Evolutionary conservation across 1,284 basidiomycete species (phyloP).

Genomic region (Tilletia horrida): DNA sequence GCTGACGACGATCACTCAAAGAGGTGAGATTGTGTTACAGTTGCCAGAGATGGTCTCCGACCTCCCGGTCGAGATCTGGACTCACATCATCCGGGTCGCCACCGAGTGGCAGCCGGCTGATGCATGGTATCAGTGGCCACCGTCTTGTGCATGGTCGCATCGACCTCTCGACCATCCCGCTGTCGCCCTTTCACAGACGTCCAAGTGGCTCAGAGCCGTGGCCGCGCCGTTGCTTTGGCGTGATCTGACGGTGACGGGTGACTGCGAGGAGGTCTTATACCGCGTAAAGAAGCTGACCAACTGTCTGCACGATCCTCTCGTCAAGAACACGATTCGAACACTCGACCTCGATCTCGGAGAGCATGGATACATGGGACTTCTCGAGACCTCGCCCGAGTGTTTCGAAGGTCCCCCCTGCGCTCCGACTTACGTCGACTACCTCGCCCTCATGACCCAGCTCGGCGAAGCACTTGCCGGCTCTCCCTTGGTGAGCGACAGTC

Average conservation of each 20-base stretch:
- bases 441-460: neutral
- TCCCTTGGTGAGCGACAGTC: neutral
- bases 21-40: too few species aligned
- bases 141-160: neutral
- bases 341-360: neutral
- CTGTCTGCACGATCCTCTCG: neutral
- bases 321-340: neutral
- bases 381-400: neutral
- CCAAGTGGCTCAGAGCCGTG: neutral
- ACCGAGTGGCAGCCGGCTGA: too few species aligned
- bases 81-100: too few species aligned
- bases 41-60: too few species aligned
- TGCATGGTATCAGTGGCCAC: too few species aligned
- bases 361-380: too few species aligned
- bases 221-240: neutral
- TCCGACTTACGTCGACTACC: neutral
- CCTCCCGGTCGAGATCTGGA: too few species aligned
- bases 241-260: neutral
- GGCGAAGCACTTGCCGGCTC: neutral
- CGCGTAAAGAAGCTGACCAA: neutral
- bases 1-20: too few species aligned
- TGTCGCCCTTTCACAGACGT: constrained; percentile 1
- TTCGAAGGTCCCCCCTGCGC: neutral
- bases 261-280: neutral
- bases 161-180: neutral